phyloP scores from a whole-genome alignment of 164 flowering plant genomes.

The Piper betle region DNA sequence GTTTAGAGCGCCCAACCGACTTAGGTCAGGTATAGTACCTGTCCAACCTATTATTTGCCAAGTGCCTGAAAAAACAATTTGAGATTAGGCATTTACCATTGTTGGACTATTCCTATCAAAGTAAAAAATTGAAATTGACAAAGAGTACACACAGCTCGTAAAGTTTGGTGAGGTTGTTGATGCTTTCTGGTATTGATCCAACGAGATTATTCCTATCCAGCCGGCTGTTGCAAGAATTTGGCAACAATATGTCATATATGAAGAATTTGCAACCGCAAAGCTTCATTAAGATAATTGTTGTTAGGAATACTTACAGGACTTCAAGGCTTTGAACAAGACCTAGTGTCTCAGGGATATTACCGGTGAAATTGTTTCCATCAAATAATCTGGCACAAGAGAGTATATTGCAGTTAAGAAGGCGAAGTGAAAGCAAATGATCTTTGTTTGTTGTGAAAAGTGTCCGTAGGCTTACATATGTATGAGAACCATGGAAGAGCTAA shows the following conservation, averaged over 20 bases:
- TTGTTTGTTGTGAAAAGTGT: neutral
- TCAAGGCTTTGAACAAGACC: slow-evolving; percentile 66
- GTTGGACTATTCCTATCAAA: neutral
- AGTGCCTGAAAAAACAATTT: slow-evolving; percentile 35
- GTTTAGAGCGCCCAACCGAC: slow-evolving; percentile 46
- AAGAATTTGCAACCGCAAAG: neutral
- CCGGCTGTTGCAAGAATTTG: slow-evolving; percentile 34
- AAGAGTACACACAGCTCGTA: slow-evolving; percentile 51
- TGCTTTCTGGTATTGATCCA: slow-evolving; percentile 47
- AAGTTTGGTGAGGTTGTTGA: slow-evolving; percentile 51
- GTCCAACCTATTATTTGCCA: slow-evolving; percentile 50
- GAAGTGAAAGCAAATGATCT: neutral
- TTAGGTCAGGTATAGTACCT: slow-evolving; percentile 59
- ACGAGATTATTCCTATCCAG: slow-evolving; percentile 58
- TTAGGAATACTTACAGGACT: slow-evolving; percentile 71
- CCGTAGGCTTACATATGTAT: slow-evolving; percentile 64
- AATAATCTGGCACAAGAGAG: slow-evolving; percentile 37
- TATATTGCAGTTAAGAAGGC: neutral
- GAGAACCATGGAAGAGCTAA: slow-evolving; percentile 58
- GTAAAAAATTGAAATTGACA: neutral
- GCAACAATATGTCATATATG: neutral
- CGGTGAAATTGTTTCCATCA: slow-evolving; percentile 67
- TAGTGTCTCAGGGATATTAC: slow-evolving; percentile 52
- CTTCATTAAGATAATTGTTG: neutral
- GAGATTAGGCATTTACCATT: neutral